Evolutionary conservation across 129 eudicot genomes (phyloP).

Genomic region (Cynara cardunculus): DNA sequence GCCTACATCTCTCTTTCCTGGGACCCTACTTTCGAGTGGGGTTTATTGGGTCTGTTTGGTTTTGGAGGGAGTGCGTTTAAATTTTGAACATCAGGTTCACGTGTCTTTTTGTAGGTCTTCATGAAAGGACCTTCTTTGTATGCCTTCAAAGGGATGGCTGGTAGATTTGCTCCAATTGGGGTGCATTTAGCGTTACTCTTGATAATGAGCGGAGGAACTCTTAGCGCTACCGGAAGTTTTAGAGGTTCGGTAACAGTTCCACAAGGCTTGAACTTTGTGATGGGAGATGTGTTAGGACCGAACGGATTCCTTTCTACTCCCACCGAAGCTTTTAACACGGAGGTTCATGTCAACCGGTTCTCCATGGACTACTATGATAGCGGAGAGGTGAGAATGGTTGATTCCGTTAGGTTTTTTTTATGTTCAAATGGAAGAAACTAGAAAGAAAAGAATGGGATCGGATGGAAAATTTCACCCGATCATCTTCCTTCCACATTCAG

Average conservation of each 20-base stretch:
- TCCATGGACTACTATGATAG: slow-evolving; percentile 89
- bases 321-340: slow-evolving; percentile 79
- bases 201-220: slow-evolving; percentile 92
- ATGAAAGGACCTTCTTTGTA: slow-evolving; percentile 80
- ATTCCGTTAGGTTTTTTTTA: not conserved
- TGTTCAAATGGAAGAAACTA: not conserved
- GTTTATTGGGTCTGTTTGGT: not conserved
- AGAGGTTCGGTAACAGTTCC: slow-evolving; percentile 91
- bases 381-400: slow-evolving; percentile 70
- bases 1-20: not conserved
- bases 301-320: slow-evolving; percentile 83
- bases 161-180: slow-evolving; percentile 94
- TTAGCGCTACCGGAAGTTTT: slow-evolving; percentile 86
- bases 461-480: too few relatives aligned
- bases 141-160: slow-evolving; percentile 95
- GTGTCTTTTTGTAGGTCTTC: slow-evolving; percentile 52
- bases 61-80: not conserved
- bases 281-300: slow-evolving; percentile 88
- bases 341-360: slow-evolving; percentile 89
- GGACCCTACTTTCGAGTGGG: not conserved
- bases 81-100: not conserved
- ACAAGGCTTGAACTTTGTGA: slow-evolving; percentile 88
- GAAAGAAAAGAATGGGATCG: not conserved
- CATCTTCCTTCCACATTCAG: too few relatives aligned
- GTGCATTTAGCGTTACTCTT: slow-evolving; percentile 88